These are phyloP conservation scores for Leavenworthia alabamica DNA, from an alignment of 345 rosid genomes.

Conservation along the genomic window DNA sequence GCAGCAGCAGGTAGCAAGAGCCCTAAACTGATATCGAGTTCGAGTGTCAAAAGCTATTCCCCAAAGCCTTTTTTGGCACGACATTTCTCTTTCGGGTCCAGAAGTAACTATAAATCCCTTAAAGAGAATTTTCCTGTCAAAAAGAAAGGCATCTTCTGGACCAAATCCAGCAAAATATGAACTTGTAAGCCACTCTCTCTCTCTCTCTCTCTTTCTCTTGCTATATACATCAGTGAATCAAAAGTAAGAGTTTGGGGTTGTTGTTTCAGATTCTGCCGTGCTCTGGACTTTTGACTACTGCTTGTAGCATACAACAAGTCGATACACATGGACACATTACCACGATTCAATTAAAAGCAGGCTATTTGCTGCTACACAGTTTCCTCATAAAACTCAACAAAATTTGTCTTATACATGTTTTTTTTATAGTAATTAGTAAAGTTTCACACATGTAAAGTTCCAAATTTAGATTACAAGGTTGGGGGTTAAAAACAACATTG, in stretches of 20 bases:
- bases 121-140: conserved; percentile 44
- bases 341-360: conserved; percentile 13
- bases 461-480: conserved; percentile 12
- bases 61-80: conserved; percentile 58
- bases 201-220: not conserved
- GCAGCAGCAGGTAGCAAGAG: conserved; percentile 44
- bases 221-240: not conserved
- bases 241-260: not conserved
- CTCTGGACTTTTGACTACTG: not conserved
- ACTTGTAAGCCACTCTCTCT: conserved; percentile 13
- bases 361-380: conserved; percentile 18
- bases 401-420: conserved; percentile 1
- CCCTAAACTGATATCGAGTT: conserved; percentile 50
- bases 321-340: conserved; percentile 6
- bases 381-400: conserved; percentile 11
- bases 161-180: conserved; percentile 75
- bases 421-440: not conserved
- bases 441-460: conserved; percentile 27
- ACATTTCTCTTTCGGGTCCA: conserved; percentile 78
- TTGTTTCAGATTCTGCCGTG: conserved; percentile 21
- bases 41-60: conserved; percentile 54
- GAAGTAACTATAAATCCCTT: conserved; percentile 40
- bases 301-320: conserved; percentile 12
- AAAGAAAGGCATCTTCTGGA: conserved; percentile 87
- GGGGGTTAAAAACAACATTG: not conserved